These are phyloP conservation scores for Saccharomycopsis guyanensis DNA, from an alignment of 805 yeast genomes.

Conservation along the genomic window DNA sequence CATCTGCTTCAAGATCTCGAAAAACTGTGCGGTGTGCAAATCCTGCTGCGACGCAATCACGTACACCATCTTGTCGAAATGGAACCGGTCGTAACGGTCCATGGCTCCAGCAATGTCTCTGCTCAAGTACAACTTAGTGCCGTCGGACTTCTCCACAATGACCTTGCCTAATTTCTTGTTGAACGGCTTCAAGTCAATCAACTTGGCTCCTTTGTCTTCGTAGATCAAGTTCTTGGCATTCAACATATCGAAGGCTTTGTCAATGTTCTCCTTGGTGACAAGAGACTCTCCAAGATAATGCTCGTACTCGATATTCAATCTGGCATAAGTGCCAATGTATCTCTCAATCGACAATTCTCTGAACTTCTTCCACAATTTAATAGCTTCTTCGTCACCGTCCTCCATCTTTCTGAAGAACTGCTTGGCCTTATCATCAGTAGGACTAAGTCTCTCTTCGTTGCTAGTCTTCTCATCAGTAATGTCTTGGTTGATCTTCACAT, in stretches of 20 bases:
- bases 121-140: conserved; percentile 88
- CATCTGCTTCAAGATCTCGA: conserved; percentile 86
- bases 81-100: conserved; percentile 73
- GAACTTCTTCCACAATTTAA: conserved; percentile 75
- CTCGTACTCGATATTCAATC: conserved; percentile 85
- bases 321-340: conserved; percentile 81
- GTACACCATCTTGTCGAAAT: conserved; percentile 93
- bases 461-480: conserved; percentile 50
- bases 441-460: conserved; percentile 32
- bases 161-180: conserved; percentile 92
- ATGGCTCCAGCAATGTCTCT: conserved; percentile 97
- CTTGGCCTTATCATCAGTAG: conserved; percentile 77
- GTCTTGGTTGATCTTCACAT: conserved; percentile 79
- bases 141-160: conserved; percentile 88
- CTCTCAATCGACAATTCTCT: conserved; percentile 84
- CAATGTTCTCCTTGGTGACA: conserved; percentile 69
- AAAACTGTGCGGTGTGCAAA: conserved; percentile 86
- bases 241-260: conserved; percentile 53
- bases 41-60: conserved; percentile 97
- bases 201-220: conserved; percentile 85
- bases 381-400: conserved; percentile 79
- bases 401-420: conserved; percentile 86
- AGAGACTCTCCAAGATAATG: conserved; percentile 94
- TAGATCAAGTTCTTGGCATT: conserved; percentile 62
- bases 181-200: conserved; percentile 76